A percentile compares a stretch with the other conserved stretches of the same genome.
Conservation (phyloP, 768 basidiomycete species). For the Piloderma croceum region DNA sequence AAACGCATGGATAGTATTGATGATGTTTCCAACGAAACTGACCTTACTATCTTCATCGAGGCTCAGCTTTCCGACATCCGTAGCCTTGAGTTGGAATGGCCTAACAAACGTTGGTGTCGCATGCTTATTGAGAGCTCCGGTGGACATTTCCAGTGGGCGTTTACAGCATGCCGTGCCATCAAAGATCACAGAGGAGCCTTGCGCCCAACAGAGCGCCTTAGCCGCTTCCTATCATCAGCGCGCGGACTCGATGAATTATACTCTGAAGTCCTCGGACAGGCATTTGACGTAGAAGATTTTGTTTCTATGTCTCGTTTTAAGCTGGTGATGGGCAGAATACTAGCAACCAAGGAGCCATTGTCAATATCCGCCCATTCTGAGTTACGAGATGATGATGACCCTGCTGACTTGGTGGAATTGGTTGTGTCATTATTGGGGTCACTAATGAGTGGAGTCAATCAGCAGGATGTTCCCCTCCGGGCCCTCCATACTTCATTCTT, state of each 20-base stretch:
- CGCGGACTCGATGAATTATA: no score
- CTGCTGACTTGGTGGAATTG: neutral
- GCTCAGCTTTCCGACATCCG: conserved; percentile 2
- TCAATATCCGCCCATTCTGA: no score
- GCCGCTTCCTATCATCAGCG: no score
- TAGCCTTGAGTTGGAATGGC: no score
- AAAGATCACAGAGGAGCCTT: conserved; percentile 13
- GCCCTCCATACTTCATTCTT: conserved; percentile 32
- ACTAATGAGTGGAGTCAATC: conserved; percentile 12
- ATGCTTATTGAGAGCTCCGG: conserved; percentile 20
- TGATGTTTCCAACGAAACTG: neutral
- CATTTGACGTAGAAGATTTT: no score
- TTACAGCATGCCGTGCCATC: conserved; percentile 24
- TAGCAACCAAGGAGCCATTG: no score
- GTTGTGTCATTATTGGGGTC: conserved; percentile 15
- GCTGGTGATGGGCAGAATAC: no score
- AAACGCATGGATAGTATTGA: conserved; percentile 11
- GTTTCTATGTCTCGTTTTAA: no score
- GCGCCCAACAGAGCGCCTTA: no score
- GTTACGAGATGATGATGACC: conserved; percentile 2
- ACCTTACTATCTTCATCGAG: conserved; percentile 6
- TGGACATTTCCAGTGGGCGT: conserved; percentile 31
- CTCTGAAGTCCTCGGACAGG: no score
- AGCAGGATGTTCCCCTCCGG: conserved; percentile 20
- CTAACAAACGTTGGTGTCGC: conserved; percentile 17